Evolutionary conservation across 1,284 basidiomycete genomes (phyloP).

Genomic region (Leccinum subspadiceum): DNA sequence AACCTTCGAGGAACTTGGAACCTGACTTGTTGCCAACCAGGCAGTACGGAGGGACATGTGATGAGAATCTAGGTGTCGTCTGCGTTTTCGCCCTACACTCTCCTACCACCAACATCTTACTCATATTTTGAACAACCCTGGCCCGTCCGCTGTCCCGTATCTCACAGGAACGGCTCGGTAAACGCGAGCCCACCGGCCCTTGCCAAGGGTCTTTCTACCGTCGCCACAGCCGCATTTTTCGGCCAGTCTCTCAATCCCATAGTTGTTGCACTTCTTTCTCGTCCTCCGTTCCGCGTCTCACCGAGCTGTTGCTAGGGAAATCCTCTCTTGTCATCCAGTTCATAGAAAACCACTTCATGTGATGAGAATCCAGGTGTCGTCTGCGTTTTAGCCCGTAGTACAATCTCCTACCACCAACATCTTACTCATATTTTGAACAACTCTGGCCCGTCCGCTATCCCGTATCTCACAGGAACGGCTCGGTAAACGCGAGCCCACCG

Average conservation of each 20-base stretch:
- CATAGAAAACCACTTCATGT: too few relatives aligned
- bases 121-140: constrained; percentile 11
- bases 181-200: constrained; percentile 15
- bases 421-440: constrained; percentile 1
- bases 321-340: too few relatives aligned
- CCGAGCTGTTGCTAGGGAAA: too few relatives aligned
- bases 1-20: too few relatives aligned
- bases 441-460: constrained; percentile 16
- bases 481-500: constrained; percentile 22
- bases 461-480: constrained; percentile 17
- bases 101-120: not conserved
- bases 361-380: too few relatives aligned
- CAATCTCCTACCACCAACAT: not conserved
- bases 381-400: constrained; percentile 1
- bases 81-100: constrained; percentile 1
- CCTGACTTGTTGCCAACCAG: too few relatives aligned
- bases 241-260: constrained; percentile 6
- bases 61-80: too few relatives aligned
- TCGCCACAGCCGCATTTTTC: constrained; percentile 14
- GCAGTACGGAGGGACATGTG: too few relatives aligned
- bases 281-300: not conserved
- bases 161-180: constrained; percentile 24
- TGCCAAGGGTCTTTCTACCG: not conserved
- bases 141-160: constrained; percentile 8
- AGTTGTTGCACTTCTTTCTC: constrained; percentile 9